phyloP scores from a whole-genome alignment of 2,329 filamentous ascomycete genomes.

The Alternaria gaisen region DNA sequence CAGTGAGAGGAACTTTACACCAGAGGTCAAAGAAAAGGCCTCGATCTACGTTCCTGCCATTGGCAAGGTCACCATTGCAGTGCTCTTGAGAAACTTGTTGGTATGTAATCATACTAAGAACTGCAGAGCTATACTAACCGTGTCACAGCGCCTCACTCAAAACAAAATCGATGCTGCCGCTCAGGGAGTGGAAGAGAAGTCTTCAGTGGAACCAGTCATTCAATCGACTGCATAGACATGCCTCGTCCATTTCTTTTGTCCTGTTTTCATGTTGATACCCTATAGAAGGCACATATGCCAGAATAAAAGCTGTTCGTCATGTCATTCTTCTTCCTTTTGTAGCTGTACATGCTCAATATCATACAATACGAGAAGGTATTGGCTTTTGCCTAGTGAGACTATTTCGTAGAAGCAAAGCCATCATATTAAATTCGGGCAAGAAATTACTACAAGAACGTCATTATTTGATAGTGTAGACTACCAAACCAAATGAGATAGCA shows the following conservation, averaged over 20 bases:
- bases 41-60: conserved; percentile 97
- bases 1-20: conserved; percentile 91
- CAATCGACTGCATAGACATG: conserved; percentile 12
- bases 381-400: background rate
- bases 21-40: conserved; percentile 91
- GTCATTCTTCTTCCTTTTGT: background rate
- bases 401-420: background rate
- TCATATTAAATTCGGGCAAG: background rate
- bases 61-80: conserved; percentile 95
- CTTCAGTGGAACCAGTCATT: conserved; percentile 30
- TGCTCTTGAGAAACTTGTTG: conserved; percentile 86
- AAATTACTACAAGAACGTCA: background rate
- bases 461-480: background rate
- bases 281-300: conserved; percentile 32
- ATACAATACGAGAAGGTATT: background rate
- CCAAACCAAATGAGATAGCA: background rate
- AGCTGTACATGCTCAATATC: background rate
- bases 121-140: conserved; percentile 26
- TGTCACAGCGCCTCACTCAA: conserved; percentile 54
- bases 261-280: conserved; percentile 34
- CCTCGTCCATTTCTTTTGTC: background rate
- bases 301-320: conserved; percentile 16
- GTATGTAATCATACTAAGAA: conserved; percentile 61
- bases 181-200: conserved; percentile 30
- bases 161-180: conserved; percentile 50